Conservation (phyloP, 1,284 basidiomycete species). For the Leccinum solheimii region DNA sequence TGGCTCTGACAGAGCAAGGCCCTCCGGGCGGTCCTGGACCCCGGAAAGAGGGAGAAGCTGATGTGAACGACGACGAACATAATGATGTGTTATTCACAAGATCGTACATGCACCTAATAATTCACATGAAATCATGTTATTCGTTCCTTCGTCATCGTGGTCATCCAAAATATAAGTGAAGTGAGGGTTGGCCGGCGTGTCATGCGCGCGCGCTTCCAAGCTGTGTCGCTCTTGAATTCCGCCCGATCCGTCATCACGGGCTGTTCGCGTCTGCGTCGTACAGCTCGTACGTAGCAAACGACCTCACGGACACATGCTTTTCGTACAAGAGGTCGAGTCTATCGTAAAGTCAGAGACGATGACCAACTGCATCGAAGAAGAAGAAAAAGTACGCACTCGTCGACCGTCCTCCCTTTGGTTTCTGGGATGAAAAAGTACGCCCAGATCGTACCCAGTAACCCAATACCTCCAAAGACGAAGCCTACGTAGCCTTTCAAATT, state of each 20-base stretch:
- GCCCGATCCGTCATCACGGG: background rate
- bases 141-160: background rate
- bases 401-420: constrained; percentile 32
- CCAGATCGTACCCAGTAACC: constrained; percentile 24
- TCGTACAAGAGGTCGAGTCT: constrained; percentile 26
- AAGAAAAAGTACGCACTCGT: constrained; percentile 25
- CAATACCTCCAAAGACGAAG: constrained; percentile 32
- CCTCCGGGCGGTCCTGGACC: too few species aligned
- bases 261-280: constrained; percentile 8
- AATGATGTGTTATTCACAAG: background rate
- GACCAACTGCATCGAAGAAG: background rate
- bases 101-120: background rate
- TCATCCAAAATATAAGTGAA: background rate
- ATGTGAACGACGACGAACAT: too few species aligned
- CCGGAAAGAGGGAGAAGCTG: too few species aligned
- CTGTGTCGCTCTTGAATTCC: background rate
- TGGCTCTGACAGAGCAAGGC: too few species aligned
- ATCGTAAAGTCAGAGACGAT: background rate
- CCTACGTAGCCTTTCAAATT: constrained; percentile 32
- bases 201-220: background rate
- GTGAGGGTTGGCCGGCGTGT: background rate
- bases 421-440: constrained; percentile 31
- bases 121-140: background rate
- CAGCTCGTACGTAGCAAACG: constrained; percentile 19
- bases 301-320: constrained; percentile 22